Conservation (phyloP, 1,284 basidiomycete species). For the Gymnopus androsaceus region DNA sequence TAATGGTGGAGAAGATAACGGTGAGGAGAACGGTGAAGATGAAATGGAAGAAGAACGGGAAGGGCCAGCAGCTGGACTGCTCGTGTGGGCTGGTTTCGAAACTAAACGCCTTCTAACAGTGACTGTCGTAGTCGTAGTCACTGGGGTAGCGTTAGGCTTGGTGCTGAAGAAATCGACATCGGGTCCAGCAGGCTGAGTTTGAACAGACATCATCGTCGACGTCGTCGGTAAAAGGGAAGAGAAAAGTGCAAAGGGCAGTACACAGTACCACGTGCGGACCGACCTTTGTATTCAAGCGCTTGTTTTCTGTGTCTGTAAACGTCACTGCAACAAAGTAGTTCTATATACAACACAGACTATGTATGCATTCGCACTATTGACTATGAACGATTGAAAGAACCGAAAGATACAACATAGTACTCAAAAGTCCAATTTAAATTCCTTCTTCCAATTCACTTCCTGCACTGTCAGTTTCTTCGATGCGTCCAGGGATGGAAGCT, state of each 20-base stretch:
- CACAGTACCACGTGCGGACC: not conserved
- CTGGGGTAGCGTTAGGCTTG: not conserved
- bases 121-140: not conserved
- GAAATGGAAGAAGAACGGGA: constrained; percentile 26
- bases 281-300: not conserved
- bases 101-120: not conserved
- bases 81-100: not conserved
- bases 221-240: not conserved
- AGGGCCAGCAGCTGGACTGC: constrained; percentile 15
- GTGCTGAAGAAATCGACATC: constrained; percentile 7
- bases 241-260: not conserved
- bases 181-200: not conserved
- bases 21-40: constrained; percentile 29
- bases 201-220: constrained; percentile 9
- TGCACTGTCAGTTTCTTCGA: no score
- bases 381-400: no score
- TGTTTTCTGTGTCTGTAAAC: no score
- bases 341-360: no score
- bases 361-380: no score
- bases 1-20: constrained; percentile 28
- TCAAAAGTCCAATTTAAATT: no score
- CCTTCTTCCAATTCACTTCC: no score
- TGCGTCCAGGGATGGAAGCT: no score
- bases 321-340: no score
- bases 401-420: no score